phyloP scores from a whole-genome alignment of 805 yeast species.

The Maudiozyma bulderi region DNA sequence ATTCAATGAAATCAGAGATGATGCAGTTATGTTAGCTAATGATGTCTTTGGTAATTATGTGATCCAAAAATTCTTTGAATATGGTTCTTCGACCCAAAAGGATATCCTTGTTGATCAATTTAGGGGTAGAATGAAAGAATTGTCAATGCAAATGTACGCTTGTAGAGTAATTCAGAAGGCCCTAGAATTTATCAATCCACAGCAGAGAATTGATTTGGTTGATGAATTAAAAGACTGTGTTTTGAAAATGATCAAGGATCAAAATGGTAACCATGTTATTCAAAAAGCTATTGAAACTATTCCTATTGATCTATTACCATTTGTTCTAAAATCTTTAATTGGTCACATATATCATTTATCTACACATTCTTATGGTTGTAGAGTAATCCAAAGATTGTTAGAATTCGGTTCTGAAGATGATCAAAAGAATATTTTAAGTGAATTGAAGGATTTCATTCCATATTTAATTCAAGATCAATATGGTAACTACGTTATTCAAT shows the following conservation, averaged over 20 bases:
- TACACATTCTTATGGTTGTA: slow-evolving; percentile 94
- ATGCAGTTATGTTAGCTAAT: slow-evolving; percentile 71
- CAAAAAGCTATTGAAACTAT: slow-evolving; percentile 88
- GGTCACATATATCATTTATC: slow-evolving; percentile 74
- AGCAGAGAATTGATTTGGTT: slow-evolving; percentile 59
- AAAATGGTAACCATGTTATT: slow-evolving; percentile 95
- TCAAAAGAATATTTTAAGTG: slow-evolving; percentile 56
- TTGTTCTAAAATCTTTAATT: slow-evolving; percentile 61
- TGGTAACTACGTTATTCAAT: slow-evolving; percentile 96
- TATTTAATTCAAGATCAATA: slow-evolving; percentile 88
- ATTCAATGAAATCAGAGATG: slow-evolving; percentile 72
- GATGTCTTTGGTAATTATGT: slow-evolving; percentile 98
- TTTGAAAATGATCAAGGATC: slow-evolving; percentile 74
- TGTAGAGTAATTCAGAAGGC: slow-evolving; percentile 96
- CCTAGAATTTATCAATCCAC: slow-evolving; percentile 55
- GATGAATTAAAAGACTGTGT: slow-evolving; percentile 59
- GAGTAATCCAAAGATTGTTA: slow-evolving; percentile 86
- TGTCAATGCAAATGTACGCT: slow-evolving; percentile 93
- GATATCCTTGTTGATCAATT: slow-evolving; percentile 47
- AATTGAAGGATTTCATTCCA: slow-evolving; percentile 61
- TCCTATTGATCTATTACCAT: slow-evolving; percentile 59
- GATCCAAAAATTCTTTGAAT: slow-evolving; percentile 86
- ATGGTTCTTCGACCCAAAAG: slow-evolving; percentile 62
- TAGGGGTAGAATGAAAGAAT: slow-evolving; percentile 56
- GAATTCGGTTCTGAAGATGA: slow-evolving; percentile 65